These are phyloP conservation scores for Leccinum variicolor DNA, from an alignment of 768 basidiomycete genomes.

Conservation along the genomic window DNA sequence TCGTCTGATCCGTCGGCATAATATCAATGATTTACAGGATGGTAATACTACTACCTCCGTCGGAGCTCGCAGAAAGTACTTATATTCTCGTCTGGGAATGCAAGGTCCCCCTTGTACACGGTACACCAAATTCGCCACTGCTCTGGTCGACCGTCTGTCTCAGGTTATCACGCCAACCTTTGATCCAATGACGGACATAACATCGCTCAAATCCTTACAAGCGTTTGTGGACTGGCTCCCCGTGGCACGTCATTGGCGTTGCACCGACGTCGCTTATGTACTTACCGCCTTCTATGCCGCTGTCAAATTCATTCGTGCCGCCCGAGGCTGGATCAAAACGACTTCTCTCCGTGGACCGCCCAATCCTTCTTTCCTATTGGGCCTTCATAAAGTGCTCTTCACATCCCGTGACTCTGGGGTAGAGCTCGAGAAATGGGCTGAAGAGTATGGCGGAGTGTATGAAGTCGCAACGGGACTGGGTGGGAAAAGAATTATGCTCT, in stretches of 20 bases:
- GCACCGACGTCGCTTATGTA: slow-evolving; percentile 1
- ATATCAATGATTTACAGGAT: not conserved
- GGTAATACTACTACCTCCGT: not conserved
- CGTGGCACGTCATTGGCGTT: not conserved
- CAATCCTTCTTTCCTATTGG: slow-evolving; percentile 16
- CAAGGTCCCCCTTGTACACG: not conserved
- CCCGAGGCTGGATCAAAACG: slow-evolving; percentile 9
- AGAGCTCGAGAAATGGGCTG: slow-evolving; percentile 46
- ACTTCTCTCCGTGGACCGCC: slow-evolving; percentile 23
- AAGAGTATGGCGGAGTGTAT: slow-evolving; percentile 46
- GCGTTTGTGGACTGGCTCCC: not conserved
- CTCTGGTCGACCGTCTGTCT: not conserved
- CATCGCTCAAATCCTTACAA: slow-evolving; percentile 3
- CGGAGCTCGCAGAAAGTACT: not conserved
- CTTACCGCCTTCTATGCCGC: slow-evolving; percentile 6
- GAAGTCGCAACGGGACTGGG: slow-evolving; percentile 38
- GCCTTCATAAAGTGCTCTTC: slow-evolving; percentile 1
- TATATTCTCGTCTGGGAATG: not conserved
- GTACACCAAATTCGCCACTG: not conserved
- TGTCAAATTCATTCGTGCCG: slow-evolving; percentile 3
- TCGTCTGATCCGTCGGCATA: not conserved
- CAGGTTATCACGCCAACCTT: not conserved
- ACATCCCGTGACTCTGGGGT: slow-evolving; percentile 24
- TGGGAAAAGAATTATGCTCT: slow-evolving; percentile 33
- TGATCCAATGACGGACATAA: not conserved